phyloP scores from a whole-genome alignment of 192 early-diverging fungal species.

The Funneliformis geosporum region DNA sequence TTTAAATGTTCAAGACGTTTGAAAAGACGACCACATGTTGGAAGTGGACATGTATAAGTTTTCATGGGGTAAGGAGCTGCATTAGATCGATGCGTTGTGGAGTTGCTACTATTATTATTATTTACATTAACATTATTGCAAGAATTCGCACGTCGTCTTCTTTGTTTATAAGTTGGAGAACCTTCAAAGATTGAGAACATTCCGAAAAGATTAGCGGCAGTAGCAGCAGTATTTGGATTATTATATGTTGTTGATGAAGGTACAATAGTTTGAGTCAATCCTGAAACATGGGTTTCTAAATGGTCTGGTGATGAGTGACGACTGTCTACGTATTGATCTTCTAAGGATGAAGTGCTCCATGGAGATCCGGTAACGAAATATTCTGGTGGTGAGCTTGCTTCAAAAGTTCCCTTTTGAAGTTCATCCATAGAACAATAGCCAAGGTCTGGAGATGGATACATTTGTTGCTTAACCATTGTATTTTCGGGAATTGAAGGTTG shows the following conservation, averaged over 20 bases:
- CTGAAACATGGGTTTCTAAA: constrained; percentile 43
- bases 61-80: constrained; percentile 34
- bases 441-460: constrained; percentile 32
- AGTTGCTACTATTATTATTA: constrained; percentile 18
- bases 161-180: constrained; percentile 73
- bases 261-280: constrained; percentile 25
- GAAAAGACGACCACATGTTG: constrained; percentile 52
- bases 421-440: constrained; percentile 32
- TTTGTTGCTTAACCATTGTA: constrained; percentile 12
- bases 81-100: constrained; percentile 29
- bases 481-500: constrained; percentile 26
- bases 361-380: constrained; percentile 9
- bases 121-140: constrained; percentile 36
- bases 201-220: constrained; percentile 50
- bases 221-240: constrained; percentile 31
- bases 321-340: constrained; percentile 24
- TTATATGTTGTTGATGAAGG: constrained; percentile 36
- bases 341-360: constrained; percentile 12
- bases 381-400: not conserved
- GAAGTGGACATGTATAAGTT: constrained; percentile 55
- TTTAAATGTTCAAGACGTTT: constrained; percentile 62
- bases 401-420: constrained; percentile 20
- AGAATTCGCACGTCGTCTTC: constrained; percentile 59
- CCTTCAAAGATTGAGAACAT: constrained; percentile 67
- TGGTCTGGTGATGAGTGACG: constrained; percentile 43